phyloP scores from a whole-genome alignment of 108 stramenopile genomes.

The Cyclotella baltica region DNA sequence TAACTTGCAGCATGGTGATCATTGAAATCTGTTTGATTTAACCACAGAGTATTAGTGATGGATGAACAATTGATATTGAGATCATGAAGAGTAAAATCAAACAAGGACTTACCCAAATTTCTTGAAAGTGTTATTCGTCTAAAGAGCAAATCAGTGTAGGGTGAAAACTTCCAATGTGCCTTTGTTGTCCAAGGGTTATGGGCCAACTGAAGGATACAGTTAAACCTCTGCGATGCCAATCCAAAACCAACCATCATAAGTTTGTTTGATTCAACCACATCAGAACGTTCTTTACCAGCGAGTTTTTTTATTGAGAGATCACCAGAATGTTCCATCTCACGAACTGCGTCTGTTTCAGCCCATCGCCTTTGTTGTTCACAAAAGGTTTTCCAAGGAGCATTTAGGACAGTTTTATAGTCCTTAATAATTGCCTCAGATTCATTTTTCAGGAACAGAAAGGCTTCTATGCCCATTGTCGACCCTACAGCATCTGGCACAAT shows the following conservation, averaged over 20 bases:
- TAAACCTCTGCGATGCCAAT: constrained; percentile 59
- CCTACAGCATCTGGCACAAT: constrained; percentile 63
- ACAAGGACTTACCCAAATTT: constrained; percentile 41
- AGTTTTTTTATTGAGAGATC: constrained; percentile 63
- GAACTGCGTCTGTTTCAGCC: constrained; percentile 87
- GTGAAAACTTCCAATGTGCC: constrained; percentile 69
- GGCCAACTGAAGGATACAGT: constrained; percentile 48
- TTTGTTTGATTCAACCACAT: constrained; percentile 49
- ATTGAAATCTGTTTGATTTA: constrained; percentile 66
- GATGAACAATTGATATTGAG: too few relatives aligned
- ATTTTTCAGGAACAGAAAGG: constrained; percentile 52
- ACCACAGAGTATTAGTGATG: too few relatives aligned
- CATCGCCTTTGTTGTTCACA: constrained; percentile 77
- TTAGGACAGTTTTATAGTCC: constrained; percentile 66
- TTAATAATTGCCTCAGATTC: constrained; percentile 62
- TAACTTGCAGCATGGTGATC: constrained; percentile 76
- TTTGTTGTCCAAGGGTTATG: constrained; percentile 54
- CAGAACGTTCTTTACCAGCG: constrained; percentile 47
- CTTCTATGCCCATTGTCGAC: constrained; percentile 42
- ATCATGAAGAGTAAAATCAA: background rate
- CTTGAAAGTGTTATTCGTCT: constrained; percentile 65
- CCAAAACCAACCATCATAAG: constrained; percentile 16
- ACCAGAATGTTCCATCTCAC: constrained; percentile 78
- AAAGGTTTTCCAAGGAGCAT: constrained; percentile 73
- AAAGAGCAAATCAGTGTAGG: constrained; percentile 68